Evolutionary conservation across 2,329 filamentous ascomycete species (phyloP), one percentile per base, ranked within the genome.

Genomic region (Fusarium sp.): DNA sequence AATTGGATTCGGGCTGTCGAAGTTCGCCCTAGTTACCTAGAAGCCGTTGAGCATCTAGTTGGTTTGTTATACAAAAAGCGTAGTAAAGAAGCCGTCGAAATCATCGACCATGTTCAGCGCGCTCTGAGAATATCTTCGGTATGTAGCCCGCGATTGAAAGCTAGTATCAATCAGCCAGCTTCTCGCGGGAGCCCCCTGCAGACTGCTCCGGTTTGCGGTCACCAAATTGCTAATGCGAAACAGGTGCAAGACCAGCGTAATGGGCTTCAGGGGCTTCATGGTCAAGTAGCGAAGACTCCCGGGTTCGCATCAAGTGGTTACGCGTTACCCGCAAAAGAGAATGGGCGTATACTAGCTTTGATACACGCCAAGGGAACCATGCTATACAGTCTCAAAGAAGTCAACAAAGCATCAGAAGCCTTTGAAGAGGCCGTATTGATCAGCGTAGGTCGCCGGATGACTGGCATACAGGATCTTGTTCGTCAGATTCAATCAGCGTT

Each of bases 281-380:
- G 70, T 51, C 76, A 66, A 50, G 74, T 74, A 43, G n/a, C 34
- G 38, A 71, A 68, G 38, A 57, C 63, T 43, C 40, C 66, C 16
- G 77, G 76, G 3, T 80, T 80, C 67, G 80, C 78, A 22, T 79
- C 79, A 18, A 80, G 79, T 79, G 95, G 94, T 18, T 98, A 97
- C 79, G 88, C 90, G 16, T 90, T 99, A 45, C 88, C 94, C 8
- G 94, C 91, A 3, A 89, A 88, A 45, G 96, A 99, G 73, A 98
- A 98, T 77, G 96, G 95, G 11, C 89, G 96, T 64, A 94, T 99
- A 76, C 87, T 99, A 46, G 92, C 94, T n/a, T 86, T 99, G 18
- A 90, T 98, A 43, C 96, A 99, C 81, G 95, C 95, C 22, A 99
- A 98, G 80, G 96, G 95, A n/a, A 98, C 98, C 69, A 97, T 98